Evolutionary conservation across 2,329 filamentous ascomycete genomes (phyloP), one percentile per base, ranked within the genome.

Genomic region (Dendrostoma leiphaemia): DNA sequence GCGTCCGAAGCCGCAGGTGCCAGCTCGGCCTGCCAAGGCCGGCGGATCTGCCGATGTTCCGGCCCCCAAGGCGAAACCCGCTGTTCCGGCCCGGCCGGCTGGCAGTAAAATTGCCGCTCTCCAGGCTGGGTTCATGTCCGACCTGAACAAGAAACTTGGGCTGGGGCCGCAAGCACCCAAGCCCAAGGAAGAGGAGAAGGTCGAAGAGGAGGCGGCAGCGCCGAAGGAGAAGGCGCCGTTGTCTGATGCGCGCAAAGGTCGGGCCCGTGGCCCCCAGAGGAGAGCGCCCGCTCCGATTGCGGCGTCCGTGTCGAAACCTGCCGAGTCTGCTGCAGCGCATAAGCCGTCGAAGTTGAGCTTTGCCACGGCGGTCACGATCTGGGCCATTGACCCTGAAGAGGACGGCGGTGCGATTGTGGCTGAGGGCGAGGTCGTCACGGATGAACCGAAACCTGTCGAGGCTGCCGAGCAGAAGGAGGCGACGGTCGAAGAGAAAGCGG

Each of bases 51-150:
- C 75, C 21, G 67, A 73, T 3, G 72, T 77, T 44, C 67, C 73
- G 1, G 68, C 74, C 15, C 69, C 78, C 12, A 95, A 91, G 67
- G 71, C 83, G n/a, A 97, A 97, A 68, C 92, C 94, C 4, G 82
- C 85, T 0, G 82, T 97, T 2, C 92, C 94, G 10, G 82, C 86
- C 13, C 84, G 91, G 43, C 90, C 91, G 2, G 80, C 81, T 40
- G 90, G 90, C 9, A 83, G 85, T 63, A 97, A 97, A 75, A 95
- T 99, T 67, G 91, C 92, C 15, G 89, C 90, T 23, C 76, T 99
- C 29, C 91, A 96, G 71, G 90, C 90, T 34, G 91, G 90, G 3
- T 97, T 99, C 70, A 85, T 99, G 80, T 91, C 86, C 41, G 93
- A 97, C 65, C 76, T 99, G 38, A 96, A 97, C 71, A 92, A 91